These are phyloP conservation scores for Cyberlindnera meyerae DNA, from an alignment of 805 yeast species.

Conservation along the genomic window DNA sequence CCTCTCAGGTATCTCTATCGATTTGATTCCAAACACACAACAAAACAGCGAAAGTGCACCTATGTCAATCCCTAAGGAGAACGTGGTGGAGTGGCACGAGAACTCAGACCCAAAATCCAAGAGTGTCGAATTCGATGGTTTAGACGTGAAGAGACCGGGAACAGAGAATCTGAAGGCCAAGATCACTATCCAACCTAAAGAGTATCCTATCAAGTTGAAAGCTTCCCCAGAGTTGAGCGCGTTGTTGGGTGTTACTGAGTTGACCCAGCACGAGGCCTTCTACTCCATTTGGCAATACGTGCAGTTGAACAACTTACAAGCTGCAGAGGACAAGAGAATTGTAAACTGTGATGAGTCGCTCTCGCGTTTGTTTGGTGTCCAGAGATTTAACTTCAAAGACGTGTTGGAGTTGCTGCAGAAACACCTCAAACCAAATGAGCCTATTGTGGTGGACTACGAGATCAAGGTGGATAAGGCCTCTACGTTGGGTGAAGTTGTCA, in stretches of 20 bases:
- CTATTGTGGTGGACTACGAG: slow-evolving; percentile 70
- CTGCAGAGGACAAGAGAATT: slow-evolving; percentile 48
- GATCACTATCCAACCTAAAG: slow-evolving; percentile 78
- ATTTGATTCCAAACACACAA: slow-evolving; percentile 41
- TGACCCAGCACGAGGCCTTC: slow-evolving; percentile 81
- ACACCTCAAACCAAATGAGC: slow-evolving; percentile 72
- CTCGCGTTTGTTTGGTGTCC: slow-evolving; percentile 39
- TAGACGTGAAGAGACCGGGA: slow-evolving; percentile 83
- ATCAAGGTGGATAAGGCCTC: slow-evolving; percentile 73
- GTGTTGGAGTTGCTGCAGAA: slow-evolving; percentile 63
- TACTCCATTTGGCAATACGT: slow-evolving; percentile 78
- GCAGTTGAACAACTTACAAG: slow-evolving; percentile 60
- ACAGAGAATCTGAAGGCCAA: slow-evolving; percentile 56
- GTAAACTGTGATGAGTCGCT: slow-evolving; percentile 47
- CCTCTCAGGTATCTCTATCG: slow-evolving; percentile 80
- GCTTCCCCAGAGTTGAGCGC: slow-evolving; percentile 63
- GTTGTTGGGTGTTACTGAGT: slow-evolving; percentile 70
- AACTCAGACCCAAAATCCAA: slow-evolving; percentile 37
- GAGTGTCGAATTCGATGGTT: slow-evolving; percentile 70
- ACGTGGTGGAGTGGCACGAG: slow-evolving; percentile 87
- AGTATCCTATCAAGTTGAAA: slow-evolving; percentile 60
- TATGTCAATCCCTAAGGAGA: slow-evolving; percentile 20
- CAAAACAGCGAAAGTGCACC: slow-evolving; percentile 4
- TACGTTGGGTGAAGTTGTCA: slow-evolving; percentile 73
- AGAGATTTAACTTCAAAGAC: slow-evolving; percentile 62